phyloP scores from a whole-genome alignment of 257 asterid genomes.

The Solanum pimpinellifolium region DNA sequence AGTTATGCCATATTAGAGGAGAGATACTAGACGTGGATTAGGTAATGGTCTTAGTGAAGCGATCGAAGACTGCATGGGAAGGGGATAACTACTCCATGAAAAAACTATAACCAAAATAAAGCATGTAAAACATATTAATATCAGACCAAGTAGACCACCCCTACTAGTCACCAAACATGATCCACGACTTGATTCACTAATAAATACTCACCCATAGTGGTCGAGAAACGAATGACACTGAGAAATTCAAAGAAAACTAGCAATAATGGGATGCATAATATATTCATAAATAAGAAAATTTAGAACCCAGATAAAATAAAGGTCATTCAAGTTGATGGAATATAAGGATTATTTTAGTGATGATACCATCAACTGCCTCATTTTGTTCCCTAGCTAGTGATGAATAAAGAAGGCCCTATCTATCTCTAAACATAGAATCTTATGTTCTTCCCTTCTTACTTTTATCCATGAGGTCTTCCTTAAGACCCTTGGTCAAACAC shows the following conservation, averaged over 20 bases:
- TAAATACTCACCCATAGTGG: background rate
- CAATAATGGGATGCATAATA: no score
- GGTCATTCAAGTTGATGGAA: background rate
- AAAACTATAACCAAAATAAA: background rate
- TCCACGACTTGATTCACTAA: background rate
- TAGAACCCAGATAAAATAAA: background rate
- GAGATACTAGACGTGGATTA: background rate
- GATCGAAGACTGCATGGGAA: background rate
- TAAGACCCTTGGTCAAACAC: background rate
- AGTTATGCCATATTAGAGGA: background rate
- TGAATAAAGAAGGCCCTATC: background rate
- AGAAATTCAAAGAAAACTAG: background rate
- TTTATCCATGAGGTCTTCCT: background rate
- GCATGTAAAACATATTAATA: background rate
- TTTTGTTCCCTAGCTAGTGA: background rate
- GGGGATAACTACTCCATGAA: background rate
- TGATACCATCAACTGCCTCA: background rate
- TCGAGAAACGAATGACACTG: background rate
- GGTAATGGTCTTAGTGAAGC: background rate
- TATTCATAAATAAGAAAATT: no score
- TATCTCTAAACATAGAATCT: background rate
- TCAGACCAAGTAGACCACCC: background rate
- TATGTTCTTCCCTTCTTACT: background rate
- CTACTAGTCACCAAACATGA: background rate
- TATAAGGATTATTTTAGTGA: background rate